phyloP scores from a whole-genome alignment of 805 yeast species.

The Candida lessepsii region DNA sequence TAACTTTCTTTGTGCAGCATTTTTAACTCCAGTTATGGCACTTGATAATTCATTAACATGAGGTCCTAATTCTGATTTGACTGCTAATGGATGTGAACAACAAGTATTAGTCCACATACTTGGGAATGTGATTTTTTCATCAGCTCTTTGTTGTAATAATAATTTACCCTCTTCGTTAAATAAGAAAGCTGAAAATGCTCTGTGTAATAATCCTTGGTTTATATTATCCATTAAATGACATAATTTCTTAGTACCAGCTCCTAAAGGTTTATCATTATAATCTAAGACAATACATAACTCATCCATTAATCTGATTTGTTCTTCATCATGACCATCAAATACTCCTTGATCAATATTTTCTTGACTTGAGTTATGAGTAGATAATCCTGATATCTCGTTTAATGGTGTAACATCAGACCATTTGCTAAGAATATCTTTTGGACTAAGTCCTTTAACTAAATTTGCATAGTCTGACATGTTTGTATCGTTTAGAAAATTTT shows the following conservation, averaged over 20 bases:
- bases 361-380: constrained; percentile 40
- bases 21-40: constrained; percentile 75
- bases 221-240: constrained; percentile 89
- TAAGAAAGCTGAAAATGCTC: constrained; percentile 95
- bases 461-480: constrained; percentile 21
- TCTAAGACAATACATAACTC: constrained; percentile 94
- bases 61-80: constrained; percentile 73
- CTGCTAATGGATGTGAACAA: constrained; percentile 95
- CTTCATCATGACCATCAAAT: constrained; percentile 88
- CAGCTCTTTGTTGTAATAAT: constrained; percentile 91
- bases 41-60: constrained; percentile 42
- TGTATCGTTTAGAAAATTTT: constrained; percentile 29
- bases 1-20: constrained; percentile 89
- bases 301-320: constrained; percentile 92
- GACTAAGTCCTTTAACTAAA: constrained; percentile 52
- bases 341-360: constrained; percentile 35
- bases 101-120: constrained; percentile 98
- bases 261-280: constrained; percentile 81
- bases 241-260: constrained; percentile 90
- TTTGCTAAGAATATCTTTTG: constrained; percentile 48
- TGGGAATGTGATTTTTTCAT: constrained; percentile 95
- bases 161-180: constrained; percentile 76
- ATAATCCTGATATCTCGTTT: constrained; percentile 56
- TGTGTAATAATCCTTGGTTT: constrained; percentile 79
- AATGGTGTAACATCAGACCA: constrained; percentile 74